Base-by-base conservation (phyloP, 352 stramenopile genomes). In the Saprolegnia parasitica region DNA sequence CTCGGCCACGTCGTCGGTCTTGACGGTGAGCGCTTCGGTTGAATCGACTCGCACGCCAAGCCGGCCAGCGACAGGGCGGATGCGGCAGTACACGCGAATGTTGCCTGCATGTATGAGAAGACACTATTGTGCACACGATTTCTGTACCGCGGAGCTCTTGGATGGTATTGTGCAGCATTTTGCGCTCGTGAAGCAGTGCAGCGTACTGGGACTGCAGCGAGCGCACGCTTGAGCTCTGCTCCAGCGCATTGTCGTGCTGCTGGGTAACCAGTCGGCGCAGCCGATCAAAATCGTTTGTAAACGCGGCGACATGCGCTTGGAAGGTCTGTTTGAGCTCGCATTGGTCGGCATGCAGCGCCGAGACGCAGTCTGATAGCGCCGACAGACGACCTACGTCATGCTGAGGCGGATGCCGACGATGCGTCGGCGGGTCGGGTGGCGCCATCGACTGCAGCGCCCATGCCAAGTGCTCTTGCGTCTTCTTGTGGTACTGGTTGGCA, bases 71-170 rank as follows among this genome's bases (percentile, higher is more conserved):
- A 72, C 56, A 23, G 88, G 86, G 10, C 88, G 83, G 42, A 96
- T 81, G 57, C 87, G 87, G 66, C 82, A 92, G 20, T 92, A n/a
- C 26, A 96, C 87, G 52, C 87, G 87, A 50, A 96, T 79, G 55
- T 78, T 80, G 23, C 83, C 81, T 67, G 55, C 3, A 16, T 62
- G 2, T 23, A 65, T 52, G 18, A 16, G 15, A 40, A 26, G 23
- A 65, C n/a, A n/a, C n/a, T n/a, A n/a, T n/a, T n/a, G n/a, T n/a
- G n/a, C n/a, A n/a, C n/a, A 29, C 26, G 46, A 54, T 20, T 52
- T 46, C 4, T 18, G 35, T 65, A 55, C 73, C 73, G 26, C 64
- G 47, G 4, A 75, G 46, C 29, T 77, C 73, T 46, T 75, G 68
- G 55, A 77, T 46, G 10, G 66, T 42, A 21, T 77, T 73, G 35